Base-by-base conservation (phyloP, 768 basidiomycete species). In the Phylloporus sp. region DNA sequence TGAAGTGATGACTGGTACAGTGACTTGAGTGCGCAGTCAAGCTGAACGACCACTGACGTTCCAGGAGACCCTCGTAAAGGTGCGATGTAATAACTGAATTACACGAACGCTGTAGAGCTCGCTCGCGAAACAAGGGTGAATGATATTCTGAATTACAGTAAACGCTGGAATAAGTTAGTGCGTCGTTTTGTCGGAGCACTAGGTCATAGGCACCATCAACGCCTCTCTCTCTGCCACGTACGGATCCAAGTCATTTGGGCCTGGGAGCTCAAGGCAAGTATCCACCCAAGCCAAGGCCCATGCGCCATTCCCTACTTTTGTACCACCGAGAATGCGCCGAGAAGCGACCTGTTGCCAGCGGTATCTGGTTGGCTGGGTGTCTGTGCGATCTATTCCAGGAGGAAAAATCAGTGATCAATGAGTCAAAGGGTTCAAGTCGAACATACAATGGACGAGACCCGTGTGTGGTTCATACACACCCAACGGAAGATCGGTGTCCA, bases 401-500 rank as follows among this genome's bases (percentile, higher is more conserved):
- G 24, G 38, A n/a, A 53, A 23, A 42, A 52, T 55, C 28, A 29
- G 18, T 18, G 53, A 53, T 38, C 28, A 51, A 22, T 53, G 32
- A 49, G 32, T 7, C 28, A 20, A 43, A 34, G 27, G 38, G 23
- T 23, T 29, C 11, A 42, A 34, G 13, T 40, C 41, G 52, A 48
- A 74, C 85, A 62, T 63, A 91, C 91, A 89, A 60, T 86, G 80
- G 6, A 91, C 78, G 28, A 85, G 65, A 34, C 85, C 84, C 0
- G 85, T 78, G 63, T 95, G 91, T 8, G 91, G 84, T 58, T 95
- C 93, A 60, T 93, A 95, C 20, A 85, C 74, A 2, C 90, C 91
- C 36, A 83, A 58, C 2, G 85, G 84, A 40, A 78, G 72, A 6
- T 57, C 56, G 9, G 50, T 64, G 24, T 72, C 75, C 47, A 51